Conservation (phyloP, 2,329 filamentous ascomycete genomes). For the Xylariomycetidae sp. region DNA sequence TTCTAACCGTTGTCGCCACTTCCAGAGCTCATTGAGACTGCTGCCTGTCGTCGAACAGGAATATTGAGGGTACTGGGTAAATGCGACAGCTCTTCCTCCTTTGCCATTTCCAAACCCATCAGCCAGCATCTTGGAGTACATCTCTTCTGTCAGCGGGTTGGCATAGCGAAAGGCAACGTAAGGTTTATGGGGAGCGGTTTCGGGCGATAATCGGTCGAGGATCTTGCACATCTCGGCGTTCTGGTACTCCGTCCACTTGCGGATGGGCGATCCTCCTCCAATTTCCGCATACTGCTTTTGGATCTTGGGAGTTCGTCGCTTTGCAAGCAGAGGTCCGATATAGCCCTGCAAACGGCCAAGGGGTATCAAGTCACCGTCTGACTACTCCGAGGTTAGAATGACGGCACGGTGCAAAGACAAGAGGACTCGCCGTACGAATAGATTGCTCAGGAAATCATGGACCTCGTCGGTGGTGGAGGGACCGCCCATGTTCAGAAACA, state of each 20-base stretch:
- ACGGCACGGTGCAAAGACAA: not conserved
- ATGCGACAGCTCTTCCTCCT: constrained; percentile 90
- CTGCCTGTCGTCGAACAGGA: constrained; percentile 96
- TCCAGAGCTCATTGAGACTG: constrained; percentile 95
- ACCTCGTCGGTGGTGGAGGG: constrained; percentile 86
- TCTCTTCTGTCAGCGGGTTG: constrained; percentile 86
- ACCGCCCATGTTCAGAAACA: constrained; percentile 98
- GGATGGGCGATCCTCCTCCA: constrained; percentile 94
- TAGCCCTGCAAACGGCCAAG: constrained; percentile 87
- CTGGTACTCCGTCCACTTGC: constrained; percentile 96
- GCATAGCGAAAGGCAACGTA: constrained; percentile 98
- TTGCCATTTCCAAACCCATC: constrained; percentile 88
- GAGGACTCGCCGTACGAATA: constrained; percentile 63
- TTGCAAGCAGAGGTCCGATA: constrained; percentile 80
- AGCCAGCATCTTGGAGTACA: constrained; percentile 74
- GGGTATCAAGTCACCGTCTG: constrained; percentile 93
- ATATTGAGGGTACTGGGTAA: constrained; percentile 98
- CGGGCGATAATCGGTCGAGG: constrained; percentile 81
- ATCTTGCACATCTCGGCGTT: constrained; percentile 95
- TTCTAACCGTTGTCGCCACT: constrained; percentile 85
- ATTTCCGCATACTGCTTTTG: constrained; percentile 93
- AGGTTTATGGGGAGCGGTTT: constrained; percentile 92
- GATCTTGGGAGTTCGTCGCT: constrained; percentile 88
- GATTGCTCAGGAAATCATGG: constrained; percentile 76
- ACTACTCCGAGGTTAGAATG: constrained; percentile 45